Base-by-base conservation (phyloP, 1,284 basidiomycete species). In the Trichosporon sp. region DNA sequence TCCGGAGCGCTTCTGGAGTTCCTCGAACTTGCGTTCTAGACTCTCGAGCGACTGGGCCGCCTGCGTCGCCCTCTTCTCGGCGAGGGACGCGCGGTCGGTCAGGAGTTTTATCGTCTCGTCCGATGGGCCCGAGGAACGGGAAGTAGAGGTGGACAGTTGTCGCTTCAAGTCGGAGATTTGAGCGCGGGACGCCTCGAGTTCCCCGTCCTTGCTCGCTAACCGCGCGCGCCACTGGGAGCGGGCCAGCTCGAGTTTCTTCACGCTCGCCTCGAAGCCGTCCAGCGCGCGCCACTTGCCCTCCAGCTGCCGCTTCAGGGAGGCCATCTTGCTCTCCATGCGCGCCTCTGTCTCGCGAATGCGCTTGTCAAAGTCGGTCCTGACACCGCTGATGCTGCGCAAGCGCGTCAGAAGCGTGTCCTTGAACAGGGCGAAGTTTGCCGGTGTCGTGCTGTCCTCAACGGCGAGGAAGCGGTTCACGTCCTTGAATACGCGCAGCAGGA, bases 391-490 rank as follows among this genome's bases (percentile, higher is more conserved):
- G 0, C 89, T 87, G 76, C 94, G 93, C 65, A 99, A 86, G 6
- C 95, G 89, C 0, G 90, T 89, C 78, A 97, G 90, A n/a, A 99
- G 88, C 75, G 93, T 94, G 83, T 98, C 94, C 2, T 78, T 72
- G 88, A 99, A 98, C 70, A 95, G 91, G 73, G 88, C 86, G 80
- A 98, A 98, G 85, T 97, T 96, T 40, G 90, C 89, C 1, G 83
- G 81, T 48, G 79, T 79, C 1, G 76, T 80, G 67, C 78, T 81
- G 71, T 86, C 81, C 78, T 84, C 93, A 12, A 92, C 90, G 1
- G 93, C 94, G 7, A 97, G 86, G 76, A 98, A 93, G 86, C 92
- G 93, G 79, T 97, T 95, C 87, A 98, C 90, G 79, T 96, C 95
- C 83, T 96, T 93, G 84, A 95, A 97, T 38, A 98, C 93, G 14